These are phyloP conservation scores for Apophysomyces ossiformis DNA, from an alignment of 371 early-diverging fungal species.

Conservation along the genomic window DNA sequence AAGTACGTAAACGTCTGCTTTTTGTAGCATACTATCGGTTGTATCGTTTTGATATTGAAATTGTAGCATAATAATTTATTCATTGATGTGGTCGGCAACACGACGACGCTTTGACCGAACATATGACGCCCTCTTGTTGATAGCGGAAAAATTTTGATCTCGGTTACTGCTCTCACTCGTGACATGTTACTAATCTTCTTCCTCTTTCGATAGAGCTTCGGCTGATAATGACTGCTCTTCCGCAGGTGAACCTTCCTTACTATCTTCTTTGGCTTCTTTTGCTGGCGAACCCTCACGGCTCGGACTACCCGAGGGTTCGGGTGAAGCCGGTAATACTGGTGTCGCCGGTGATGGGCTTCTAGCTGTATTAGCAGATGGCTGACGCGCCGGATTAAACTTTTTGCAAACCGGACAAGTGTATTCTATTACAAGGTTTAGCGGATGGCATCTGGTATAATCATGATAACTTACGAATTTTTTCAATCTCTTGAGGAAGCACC, in stretches of 20 bases:
- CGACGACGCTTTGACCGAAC: background rate
- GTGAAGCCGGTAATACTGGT: background rate
- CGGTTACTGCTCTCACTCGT: no score
- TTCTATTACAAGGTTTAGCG: constrained; percentile 23
- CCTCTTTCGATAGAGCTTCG: background rate
- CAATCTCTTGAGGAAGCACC: constrained; percentile 78
- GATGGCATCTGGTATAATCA: background rate
- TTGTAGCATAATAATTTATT: no score
- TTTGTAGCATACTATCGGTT: no score
- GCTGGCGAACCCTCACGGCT: background rate
- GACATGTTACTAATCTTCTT: background rate
- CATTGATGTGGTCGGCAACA: no score
- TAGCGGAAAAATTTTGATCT: no score
- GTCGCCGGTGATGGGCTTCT: background rate
- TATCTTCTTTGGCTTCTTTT: background rate
- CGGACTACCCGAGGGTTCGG: background rate
- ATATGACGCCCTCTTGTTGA: no score
- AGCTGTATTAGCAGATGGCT: background rate
- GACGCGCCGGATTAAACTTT: constrained; percentile 40
- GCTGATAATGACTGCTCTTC: background rate
- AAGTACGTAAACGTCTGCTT: no score
- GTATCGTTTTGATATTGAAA: no score
- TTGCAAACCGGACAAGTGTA: constrained; percentile 60
- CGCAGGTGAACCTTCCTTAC: background rate
- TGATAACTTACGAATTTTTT: constrained; percentile 60